Conservation (phyloP, 768 basidiomycete genomes). For the Russula olivacea region DNA sequence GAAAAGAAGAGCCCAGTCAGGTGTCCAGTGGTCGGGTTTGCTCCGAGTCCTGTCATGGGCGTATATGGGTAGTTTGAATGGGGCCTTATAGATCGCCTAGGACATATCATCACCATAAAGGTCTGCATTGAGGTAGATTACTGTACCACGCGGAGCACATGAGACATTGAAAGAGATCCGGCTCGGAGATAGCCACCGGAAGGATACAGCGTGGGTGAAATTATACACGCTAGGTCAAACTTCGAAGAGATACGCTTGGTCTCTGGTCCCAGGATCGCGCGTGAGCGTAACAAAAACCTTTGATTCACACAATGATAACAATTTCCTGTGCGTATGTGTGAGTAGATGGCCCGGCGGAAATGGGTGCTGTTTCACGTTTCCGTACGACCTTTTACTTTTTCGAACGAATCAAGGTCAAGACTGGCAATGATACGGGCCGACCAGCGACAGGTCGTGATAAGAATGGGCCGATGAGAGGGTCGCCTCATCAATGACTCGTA, state of each 20-base stretch:
- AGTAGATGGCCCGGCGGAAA: not conserved
- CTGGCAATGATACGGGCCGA: not conserved
- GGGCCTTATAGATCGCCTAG: not conserved
- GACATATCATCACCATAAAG: not conserved
- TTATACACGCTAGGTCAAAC: not conserved
- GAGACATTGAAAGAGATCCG: not conserved
- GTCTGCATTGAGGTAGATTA: not conserved
- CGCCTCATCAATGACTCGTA: not conserved
- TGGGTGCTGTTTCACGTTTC: not conserved
- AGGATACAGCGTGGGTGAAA: constrained; percentile 1
- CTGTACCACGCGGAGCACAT: not conserved
- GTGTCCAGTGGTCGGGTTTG: not conserved
- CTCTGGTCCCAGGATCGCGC: not conserved
- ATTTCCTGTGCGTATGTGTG: not conserved
- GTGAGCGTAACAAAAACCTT: not conserved
- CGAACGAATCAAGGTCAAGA: not conserved
- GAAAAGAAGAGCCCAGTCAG: not conserved
- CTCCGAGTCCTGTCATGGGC: no score
- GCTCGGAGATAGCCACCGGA: not conserved
- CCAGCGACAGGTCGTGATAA: not conserved
- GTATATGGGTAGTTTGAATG: not conserved
- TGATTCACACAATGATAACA: constrained; percentile 2
- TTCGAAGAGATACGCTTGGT: not conserved
- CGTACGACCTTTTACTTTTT: not conserved
- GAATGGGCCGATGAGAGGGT: not conserved